Base-by-base conservation (phyloP, 2,329 filamentous ascomycete species). In the Ceratocystiopsis sp. region DNA sequence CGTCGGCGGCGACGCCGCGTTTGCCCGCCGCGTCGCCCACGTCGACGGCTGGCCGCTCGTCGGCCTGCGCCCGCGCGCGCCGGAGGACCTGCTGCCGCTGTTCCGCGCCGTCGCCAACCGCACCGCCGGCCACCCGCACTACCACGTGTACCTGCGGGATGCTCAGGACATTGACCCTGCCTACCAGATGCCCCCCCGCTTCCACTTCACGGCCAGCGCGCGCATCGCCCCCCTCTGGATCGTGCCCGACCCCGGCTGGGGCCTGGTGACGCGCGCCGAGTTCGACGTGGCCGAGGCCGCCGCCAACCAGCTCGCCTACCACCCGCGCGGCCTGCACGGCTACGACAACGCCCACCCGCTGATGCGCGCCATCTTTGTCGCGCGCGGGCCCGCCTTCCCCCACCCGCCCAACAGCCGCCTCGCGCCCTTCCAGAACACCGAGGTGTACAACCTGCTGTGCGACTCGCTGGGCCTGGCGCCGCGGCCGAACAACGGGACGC, bases 141-240 rank as follows among this genome's bases (percentile, higher is more conserved):
- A 93, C 46, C 83, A 95, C 35, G 80, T 96, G 33, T 95, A 95
- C 55, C 78, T 93, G 1, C 77, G 78, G 40, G 83, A 89, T 53
- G n/a, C n/a, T n/a, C n/a, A n/a, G n/a, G n/a, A n/a, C n/a, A n/a
- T n/a, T n/a, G n/a, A n/a, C n/a, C n/a, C n/a, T n/a, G n/a, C n/a
- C n/a, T 70, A 79, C 35, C 75, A 91, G 53, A 96, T 98, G 89
- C 91, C 91, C 0, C 76, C 80, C 52, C 74, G 85, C 25, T 98
- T 91, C 61, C 89, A 96, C 59, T 98, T 98, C 56, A 76, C 77
- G 3, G 75, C 80, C 16, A 95, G 93, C 56, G 68, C 80, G 33
- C 80, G 91, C 42, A 98, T 98, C 50, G 91, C 91, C 0, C 91
- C 91, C 0, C 61, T 98, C 0, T 98, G 91, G 91, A 79, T 96